Conservation (phyloP, 108 stramenopile species). For the Pseudonitzschia delicatissima region DNA sequence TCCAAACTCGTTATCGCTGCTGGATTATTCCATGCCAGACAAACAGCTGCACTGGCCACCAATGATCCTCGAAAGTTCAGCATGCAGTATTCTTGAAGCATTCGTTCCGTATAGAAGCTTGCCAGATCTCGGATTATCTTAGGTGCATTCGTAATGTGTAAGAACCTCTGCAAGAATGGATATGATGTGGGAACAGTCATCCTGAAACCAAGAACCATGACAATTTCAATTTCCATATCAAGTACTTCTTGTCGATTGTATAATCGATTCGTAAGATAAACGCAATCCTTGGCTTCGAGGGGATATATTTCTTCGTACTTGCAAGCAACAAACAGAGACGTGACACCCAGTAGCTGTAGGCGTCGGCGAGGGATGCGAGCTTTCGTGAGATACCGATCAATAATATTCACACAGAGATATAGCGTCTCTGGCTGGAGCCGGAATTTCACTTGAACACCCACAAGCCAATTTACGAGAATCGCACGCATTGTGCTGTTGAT, state of each 20-base stretch:
- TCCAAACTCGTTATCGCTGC: conserved; percentile 11
- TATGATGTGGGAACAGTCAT: conserved; percentile 92
- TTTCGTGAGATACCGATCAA: conserved; percentile 92
- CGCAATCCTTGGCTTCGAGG: conserved; percentile 93
- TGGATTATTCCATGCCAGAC: conserved; percentile 74
- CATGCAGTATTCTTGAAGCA: conserved; percentile 91
- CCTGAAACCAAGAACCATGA: conserved; percentile 78
- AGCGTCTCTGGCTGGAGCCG: conserved; percentile 96
- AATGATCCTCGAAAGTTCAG: conserved; percentile 84
- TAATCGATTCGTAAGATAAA: conserved; percentile 95
- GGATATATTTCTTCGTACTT: conserved; percentile 99
- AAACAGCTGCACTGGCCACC: conserved; percentile 84
- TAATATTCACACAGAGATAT: conserved; percentile 95
- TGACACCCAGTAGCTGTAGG: conserved; percentile 98
- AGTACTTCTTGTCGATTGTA: conserved; percentile 89
- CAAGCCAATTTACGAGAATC: conserved; percentile 98
- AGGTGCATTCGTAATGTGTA: conserved; percentile 58
- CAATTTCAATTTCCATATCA: conserved; percentile 95
- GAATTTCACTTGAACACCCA: conserved; percentile 98
- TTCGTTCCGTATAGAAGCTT: conserved; percentile 91
- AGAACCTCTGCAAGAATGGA: conserved; percentile 89
- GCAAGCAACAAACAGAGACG: conserved; percentile 93
- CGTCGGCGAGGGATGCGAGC: conserved; percentile 63
- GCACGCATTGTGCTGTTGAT: conserved; percentile 95
- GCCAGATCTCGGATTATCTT: conserved; percentile 51